Evolutionary conservation across 108 stramenopile genomes (phyloP).

Genomic region (Nitzschia sp.): DNA sequence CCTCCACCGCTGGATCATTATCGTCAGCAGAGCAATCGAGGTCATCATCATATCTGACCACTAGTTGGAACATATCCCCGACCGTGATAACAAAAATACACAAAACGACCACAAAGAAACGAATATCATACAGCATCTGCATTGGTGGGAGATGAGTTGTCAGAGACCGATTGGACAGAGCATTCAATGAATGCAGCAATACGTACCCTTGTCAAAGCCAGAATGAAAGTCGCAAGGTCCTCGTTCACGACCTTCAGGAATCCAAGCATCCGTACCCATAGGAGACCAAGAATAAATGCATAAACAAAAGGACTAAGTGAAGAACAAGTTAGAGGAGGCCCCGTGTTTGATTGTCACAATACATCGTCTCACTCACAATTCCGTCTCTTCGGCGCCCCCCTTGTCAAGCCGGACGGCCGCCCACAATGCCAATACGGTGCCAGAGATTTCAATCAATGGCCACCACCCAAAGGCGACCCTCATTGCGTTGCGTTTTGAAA

Average conservation of each 20-base stretch:
- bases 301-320: conserved; percentile 16
- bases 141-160: too few species aligned
- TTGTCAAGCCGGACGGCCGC: not conserved
- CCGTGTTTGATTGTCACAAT: not conserved
- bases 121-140: conserved; percentile 31
- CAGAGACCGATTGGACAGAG: too few species aligned
- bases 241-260: conserved; percentile 47
- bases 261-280: conserved; percentile 51
- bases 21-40: not conserved
- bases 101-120: conserved; percentile 31
- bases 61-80: conserved; percentile 27
- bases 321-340: not conserved
- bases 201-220: conserved; percentile 38
- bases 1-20: not conserved
- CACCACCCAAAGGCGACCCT: conserved; percentile 19
- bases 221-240: conserved; percentile 58
- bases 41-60: not conserved
- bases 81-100: conserved; percentile 34
- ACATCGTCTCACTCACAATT: not conserved
- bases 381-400: not conserved
- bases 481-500: conserved; percentile 22
- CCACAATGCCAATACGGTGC: conserved; percentile 12
- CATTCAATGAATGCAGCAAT: too few species aligned
- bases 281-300: conserved; percentile 36
- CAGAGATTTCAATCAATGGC: conserved; percentile 25